Conservation (phyloP, 768 basidiomycete genomes). For the Mycena amicta region DNA sequence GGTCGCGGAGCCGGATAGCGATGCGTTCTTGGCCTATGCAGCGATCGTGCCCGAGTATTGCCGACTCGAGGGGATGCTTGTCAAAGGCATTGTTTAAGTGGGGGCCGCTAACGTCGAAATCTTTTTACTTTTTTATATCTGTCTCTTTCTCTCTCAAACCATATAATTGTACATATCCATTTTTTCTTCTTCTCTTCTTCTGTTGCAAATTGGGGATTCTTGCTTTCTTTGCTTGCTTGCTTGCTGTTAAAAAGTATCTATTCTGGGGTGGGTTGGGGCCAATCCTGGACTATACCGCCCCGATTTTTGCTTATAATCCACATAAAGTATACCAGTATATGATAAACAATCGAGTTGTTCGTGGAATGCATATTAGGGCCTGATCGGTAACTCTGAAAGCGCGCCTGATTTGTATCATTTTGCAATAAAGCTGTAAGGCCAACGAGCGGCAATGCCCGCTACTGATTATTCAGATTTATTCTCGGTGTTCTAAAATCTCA, state of each 20-base stretch:
- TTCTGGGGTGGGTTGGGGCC: not conserved
- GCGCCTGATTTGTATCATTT: not conserved
- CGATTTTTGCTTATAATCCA: not conserved
- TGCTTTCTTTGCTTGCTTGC: not conserved
- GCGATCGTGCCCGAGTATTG: constrained; percentile 84
- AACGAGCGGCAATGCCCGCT: no score
- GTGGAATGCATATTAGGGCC: no score
- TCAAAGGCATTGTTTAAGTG: constrained; percentile 58
- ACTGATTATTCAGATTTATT: no score
- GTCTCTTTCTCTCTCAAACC: no score
- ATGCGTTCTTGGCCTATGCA: constrained; percentile 85
- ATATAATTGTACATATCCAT: not conserved
- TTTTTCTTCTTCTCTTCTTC: not conserved
- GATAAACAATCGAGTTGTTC: no score
- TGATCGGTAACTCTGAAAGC: not conserved
- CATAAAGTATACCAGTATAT: not conserved
- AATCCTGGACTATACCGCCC: not conserved
- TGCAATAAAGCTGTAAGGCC: no score
- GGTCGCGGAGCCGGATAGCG: constrained; percentile 81
- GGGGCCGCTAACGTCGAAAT: no score
- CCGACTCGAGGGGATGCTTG: constrained; percentile 76
- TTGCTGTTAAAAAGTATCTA: not conserved
- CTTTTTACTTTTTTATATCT: no score
- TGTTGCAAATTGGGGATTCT: not conserved
- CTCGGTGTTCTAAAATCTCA: no score